Evolutionary conservation across 2,329 filamentous ascomycete species (phyloP).

Genomic region (Pseudopyricularia javanii): DNA sequence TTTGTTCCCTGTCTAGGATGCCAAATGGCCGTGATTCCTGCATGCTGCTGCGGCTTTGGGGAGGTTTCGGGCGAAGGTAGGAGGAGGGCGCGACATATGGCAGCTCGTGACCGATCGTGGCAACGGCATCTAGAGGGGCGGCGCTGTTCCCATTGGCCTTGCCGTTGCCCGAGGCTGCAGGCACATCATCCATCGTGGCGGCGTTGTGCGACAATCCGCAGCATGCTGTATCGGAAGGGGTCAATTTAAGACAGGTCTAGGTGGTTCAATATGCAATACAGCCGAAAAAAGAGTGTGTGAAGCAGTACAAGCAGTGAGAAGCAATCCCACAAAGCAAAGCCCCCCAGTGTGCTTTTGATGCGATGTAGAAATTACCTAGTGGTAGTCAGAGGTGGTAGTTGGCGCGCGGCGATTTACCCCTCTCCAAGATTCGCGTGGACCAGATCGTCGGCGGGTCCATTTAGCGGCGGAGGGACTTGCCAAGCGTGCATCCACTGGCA

Average conservation of each 20-base stretch:
- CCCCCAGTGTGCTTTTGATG: neutral
- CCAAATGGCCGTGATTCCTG: slow-evolving; percentile 33
- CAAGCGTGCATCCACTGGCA: neutral
- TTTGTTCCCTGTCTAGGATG: slow-evolving; percentile 62
- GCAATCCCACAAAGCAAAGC: neutral
- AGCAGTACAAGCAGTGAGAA: neutral
- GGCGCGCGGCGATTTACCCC: neutral
- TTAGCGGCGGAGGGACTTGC: neutral
- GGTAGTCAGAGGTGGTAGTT: neutral
- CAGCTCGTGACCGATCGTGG: slow-evolving; percentile 32
- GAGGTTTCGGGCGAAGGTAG: slow-evolving; percentile 33
- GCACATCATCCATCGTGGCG: slow-evolving; percentile 7
- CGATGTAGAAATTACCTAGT: neutral
- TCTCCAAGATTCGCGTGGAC: neutral
- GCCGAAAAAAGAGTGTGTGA: neutral
- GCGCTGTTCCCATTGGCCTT: slow-evolving; percentile 10
- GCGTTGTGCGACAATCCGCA: slow-evolving; percentile 1
- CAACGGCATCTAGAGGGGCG: slow-evolving; percentile 7
- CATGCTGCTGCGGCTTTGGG: slow-evolving; percentile 23
- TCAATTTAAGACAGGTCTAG: neutral
- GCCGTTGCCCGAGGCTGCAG: slow-evolving; percentile 8
- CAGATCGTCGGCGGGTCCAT: neutral
- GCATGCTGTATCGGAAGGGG: slow-evolving; percentile 3
- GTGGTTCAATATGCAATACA: neutral
- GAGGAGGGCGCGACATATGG: slow-evolving; percentile 49